These are phyloP conservation scores for Chytridiales sp. DNA, from an alignment of 371 early-diverging fungal genomes.

Conservation along the genomic window DNA sequence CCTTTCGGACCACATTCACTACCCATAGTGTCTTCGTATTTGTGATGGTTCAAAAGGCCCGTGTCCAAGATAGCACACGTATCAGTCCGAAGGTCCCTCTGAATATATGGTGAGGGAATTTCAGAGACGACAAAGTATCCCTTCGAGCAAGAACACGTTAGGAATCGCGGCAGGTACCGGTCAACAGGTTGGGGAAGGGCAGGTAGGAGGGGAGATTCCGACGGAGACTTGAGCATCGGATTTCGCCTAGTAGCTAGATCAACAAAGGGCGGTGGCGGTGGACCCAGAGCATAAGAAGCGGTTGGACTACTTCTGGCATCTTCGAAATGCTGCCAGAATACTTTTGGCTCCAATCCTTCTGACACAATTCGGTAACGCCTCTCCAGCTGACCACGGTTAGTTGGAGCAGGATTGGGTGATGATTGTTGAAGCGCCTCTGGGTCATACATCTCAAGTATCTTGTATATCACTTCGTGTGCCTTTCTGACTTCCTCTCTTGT, in stretches of 20 bases:
- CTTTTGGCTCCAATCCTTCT: constrained; percentile 28
- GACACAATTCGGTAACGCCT: constrained; percentile 18
- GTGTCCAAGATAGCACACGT: constrained; percentile 48
- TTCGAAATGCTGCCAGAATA: constrained; percentile 27
- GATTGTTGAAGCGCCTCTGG: too few species aligned
- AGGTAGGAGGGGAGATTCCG: not conserved
- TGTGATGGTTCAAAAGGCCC: constrained; percentile 26
- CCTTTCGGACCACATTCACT: too few species aligned
- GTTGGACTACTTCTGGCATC: too few species aligned
- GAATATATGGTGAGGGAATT: constrained; percentile 27
- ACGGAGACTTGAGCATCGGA: not conserved
- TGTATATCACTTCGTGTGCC: constrained; percentile 23
- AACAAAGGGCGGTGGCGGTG: not conserved
- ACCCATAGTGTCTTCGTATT: too few species aligned
- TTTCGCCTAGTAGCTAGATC: not conserved
- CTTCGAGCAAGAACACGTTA: constrained; percentile 40
- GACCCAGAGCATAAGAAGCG: constrained; percentile 2
- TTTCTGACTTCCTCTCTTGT: constrained; percentile 38
- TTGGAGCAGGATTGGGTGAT: too few species aligned
- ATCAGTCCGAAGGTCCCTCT: constrained; percentile 30
- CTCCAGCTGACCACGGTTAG: too few species aligned
- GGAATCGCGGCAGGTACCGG: constrained; percentile 34
- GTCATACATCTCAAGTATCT: constrained; percentile 21
- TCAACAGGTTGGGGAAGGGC: too few species aligned
- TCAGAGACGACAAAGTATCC: constrained; percentile 48